Evolutionary conservation across 2,329 filamentous ascomycete genomes (phyloP).

Genomic region (Penicillium glabrum): DNA sequence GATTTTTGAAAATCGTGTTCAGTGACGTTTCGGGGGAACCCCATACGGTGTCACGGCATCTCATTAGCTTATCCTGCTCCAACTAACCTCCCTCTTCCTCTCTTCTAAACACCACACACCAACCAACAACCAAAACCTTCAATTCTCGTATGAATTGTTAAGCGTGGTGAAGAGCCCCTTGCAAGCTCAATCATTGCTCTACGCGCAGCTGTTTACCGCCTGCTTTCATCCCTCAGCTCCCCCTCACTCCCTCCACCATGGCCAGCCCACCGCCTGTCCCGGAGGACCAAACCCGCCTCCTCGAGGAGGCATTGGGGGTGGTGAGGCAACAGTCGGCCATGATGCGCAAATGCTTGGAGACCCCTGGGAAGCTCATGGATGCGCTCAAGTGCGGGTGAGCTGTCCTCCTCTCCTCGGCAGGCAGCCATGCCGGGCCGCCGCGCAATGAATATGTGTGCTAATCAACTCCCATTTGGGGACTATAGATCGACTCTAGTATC

Average conservation of each 20-base stretch:
- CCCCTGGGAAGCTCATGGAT: slow-evolving; percentile 98
- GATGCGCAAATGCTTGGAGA: slow-evolving; percentile 98
- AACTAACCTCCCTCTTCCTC: slow-evolving; percentile 8
- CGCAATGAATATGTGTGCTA: slow-evolving; percentile 14
- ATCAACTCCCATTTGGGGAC: slow-evolving; percentile 6
- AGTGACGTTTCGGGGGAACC: slow-evolving; percentile 21
- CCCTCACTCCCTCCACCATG: slow-evolving; percentile 40
- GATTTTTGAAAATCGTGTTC: background rate
- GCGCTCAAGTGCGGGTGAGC: slow-evolving; percentile 97
- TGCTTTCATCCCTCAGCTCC: slow-evolving; percentile 22
- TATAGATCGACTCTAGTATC: slow-evolving; percentile 91
- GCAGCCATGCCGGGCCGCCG: slow-evolving; percentile 23
- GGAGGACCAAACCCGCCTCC: slow-evolving; percentile 84
- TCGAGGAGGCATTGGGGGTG: slow-evolving; percentile 94
- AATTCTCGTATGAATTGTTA: slow-evolving; percentile 9
- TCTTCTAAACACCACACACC: slow-evolving; percentile 4
- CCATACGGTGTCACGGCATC: slow-evolving; percentile 13
- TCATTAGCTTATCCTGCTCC: slow-evolving; percentile 20
- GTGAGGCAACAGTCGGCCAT: slow-evolving; percentile 95
- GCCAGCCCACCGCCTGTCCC: slow-evolving; percentile 59
- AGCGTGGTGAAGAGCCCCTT: slow-evolving; percentile 7
- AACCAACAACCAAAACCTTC: slow-evolving; percentile 1
- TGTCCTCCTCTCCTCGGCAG: slow-evolving; percentile 18
- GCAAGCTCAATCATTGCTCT: slow-evolving; percentile 14
- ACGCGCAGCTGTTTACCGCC: slow-evolving; percentile 28